These are phyloP conservation scores for Trifolium dubium DNA, from an alignment of 306 rosid genomes.

Conservation along the genomic window DNA sequence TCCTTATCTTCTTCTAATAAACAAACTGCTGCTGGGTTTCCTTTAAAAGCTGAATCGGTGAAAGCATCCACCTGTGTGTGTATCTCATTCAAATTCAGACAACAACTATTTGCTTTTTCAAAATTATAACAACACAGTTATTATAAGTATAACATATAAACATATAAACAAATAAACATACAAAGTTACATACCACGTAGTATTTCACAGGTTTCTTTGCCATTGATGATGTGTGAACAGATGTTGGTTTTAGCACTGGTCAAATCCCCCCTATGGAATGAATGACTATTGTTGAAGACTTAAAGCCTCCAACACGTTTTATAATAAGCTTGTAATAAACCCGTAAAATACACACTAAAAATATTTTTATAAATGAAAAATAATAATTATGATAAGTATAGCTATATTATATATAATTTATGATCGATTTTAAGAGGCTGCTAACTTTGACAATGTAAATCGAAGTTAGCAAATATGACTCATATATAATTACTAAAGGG, in stretches of 20 bases:
- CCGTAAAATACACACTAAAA: too few species aligned
- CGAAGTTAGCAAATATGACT: too few species aligned
- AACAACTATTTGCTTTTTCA: background rate
- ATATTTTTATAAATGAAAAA: too few species aligned
- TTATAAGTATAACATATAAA: background rate
- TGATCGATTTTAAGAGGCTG: too few species aligned
- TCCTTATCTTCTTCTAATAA: constrained; percentile 63
- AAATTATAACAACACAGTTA: background rate
- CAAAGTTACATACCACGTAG: constrained; percentile 26
- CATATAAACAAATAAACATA: background rate
- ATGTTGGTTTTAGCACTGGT: background rate
- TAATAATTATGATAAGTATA: too few species aligned
- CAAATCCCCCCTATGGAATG: background rate
- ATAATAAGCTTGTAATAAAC: too few species aligned
- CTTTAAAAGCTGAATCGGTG: constrained; percentile 71
- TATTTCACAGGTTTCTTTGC: constrained; percentile 36
- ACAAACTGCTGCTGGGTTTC: constrained; percentile 82
- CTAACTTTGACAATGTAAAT: too few species aligned
- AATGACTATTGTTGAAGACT: too few species aligned
- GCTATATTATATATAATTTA: too few species aligned
- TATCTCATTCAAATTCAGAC: background rate
- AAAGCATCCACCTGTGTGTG: constrained; percentile 67
- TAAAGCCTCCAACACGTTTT: background rate
- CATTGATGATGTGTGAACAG: constrained; percentile 6
- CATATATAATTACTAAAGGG: too few species aligned